Base-by-base conservation (phyloP, 441 rosid genomes). In the Rhodomyrtus psidioides region DNA sequence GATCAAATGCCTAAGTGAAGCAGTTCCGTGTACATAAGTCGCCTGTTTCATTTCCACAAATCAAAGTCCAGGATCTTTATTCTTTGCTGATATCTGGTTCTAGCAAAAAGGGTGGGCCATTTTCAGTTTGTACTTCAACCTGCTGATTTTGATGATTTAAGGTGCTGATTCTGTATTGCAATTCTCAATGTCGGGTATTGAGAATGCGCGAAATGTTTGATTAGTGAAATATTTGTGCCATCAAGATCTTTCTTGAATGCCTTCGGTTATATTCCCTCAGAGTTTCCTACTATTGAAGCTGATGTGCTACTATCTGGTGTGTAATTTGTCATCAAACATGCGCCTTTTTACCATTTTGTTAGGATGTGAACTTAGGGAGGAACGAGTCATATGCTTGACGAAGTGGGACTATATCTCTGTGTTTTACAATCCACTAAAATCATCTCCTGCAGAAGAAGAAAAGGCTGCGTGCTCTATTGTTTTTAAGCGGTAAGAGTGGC, bases 161-260 rank as follows among this genome's bases (percentile, higher is more conserved):
- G 28, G 60, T 57, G 60, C 60, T 12, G 60, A 57, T 1, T 44
- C 46, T 7, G 28, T 24, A 0, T 57, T 57, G 28, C 5, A 57
- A 26, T 24, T 26, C 26, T 0, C 16, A 26, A 26, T 57, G 60
- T 12, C 12, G 60, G 60, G 9, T 57, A 27, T 16, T 0, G 16
- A 57, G 28, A 26, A 57, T 57, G 1, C 60, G 26, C 60, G 8
- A 26, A 57, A 57, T 27, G 2, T 26, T 5, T 0, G 28, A 57
- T 26, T 12, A 26, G 28, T 57, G 27, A 56, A 26, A 53, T 53
- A 57, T 55, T 86, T 91, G 91, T 89, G 89, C 93, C 93, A 83
- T 91, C 98, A 84, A 93, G 94, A 85, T 96, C 90, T 65, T 95
- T 88, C 93, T 96, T 89, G 96, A 96, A 88, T 95, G 96, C 90